A percentile compares a stretch with the other conserved stretches of the same genome.
Conservation (phyloP, 768 basidiomycete species). For the Panus rudis region DNA sequence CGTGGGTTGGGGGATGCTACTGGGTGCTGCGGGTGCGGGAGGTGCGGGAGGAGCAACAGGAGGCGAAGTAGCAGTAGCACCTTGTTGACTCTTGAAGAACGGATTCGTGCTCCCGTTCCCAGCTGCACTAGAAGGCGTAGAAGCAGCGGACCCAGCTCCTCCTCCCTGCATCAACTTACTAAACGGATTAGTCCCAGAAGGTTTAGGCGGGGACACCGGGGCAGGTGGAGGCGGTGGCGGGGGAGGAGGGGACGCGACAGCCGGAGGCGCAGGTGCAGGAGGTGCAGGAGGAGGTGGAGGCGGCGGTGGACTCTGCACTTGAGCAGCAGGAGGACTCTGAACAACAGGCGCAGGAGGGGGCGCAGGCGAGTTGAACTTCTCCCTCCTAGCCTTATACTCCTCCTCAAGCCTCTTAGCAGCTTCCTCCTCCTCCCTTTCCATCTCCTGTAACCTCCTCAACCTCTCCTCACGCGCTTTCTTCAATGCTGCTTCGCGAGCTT, state of each 20-base stretch:
- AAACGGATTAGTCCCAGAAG: conserved; percentile 71
- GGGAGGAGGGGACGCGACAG: conserved; percentile 27
- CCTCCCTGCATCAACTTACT: conserved; percentile 55
- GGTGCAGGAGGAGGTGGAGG: conserved; percentile 39
- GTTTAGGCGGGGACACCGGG: conserved; percentile 20
- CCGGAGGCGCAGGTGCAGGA: conserved; percentile 28
- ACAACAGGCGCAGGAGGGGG: conserved; percentile 17
- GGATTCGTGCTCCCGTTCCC: conserved; percentile 62
- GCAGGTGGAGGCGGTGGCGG: conserved; percentile 28
- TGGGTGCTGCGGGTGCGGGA: conserved; percentile 21
- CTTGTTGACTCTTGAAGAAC: conserved; percentile 54
- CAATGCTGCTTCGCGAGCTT: conserved; percentile 63
- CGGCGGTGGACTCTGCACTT: too few relatives aligned
- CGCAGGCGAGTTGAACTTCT: conserved; percentile 5
- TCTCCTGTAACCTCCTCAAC: conserved; percentile 55
- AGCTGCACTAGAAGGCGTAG: conserved; percentile 28
- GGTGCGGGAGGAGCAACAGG: conserved; percentile 27
- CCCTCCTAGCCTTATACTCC: conserved; percentile 26
- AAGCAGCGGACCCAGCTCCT: conserved; percentile 25
- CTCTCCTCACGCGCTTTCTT: conserved; percentile 70
- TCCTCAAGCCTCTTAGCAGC: conserved; percentile 43
- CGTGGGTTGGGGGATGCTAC: conserved; percentile 25
- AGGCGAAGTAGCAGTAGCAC: conserved; percentile 33
- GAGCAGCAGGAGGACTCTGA: conserved; percentile 20
- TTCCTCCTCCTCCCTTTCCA: conserved; percentile 63